Evolutionary conservation across 805 yeast genomes (phyloP), one percentile per base, ranked within the genome.

Genomic region (Spathaspora boniae): DNA sequence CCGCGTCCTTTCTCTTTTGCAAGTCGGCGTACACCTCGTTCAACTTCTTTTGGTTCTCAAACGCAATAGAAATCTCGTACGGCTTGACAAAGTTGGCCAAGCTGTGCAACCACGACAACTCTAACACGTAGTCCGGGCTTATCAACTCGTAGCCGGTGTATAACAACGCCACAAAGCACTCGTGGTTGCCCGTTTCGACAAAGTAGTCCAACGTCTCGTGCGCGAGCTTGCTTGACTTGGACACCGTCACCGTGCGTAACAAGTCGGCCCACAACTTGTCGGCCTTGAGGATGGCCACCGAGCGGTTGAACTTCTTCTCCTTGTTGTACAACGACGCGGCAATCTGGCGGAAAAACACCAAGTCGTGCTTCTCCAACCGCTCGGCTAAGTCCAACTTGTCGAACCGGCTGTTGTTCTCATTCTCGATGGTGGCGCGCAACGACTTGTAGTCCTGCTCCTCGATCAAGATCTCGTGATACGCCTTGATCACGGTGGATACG

Each of bases 401-500:
- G 65, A 82, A 93, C 60, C 93, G 79, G 64, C 89, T 96, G 59
- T 83, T 82, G 19, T 87, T 74, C 45, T 65, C 72, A 40, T 59
- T 65, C 42, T 91, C 98, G 45, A 91, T 88, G 19, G 89, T 84
- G 43, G 82, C 80, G 49, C 86, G 78, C 59, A 93, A 73, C 14
- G 96, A 82, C 63, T 87, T 86, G 72, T 91, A 80, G 61, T 93
- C 98, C 62, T 88, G 94, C 65, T 93, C 98, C 68, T 93, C 98
- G 46, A 93, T 87, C 66, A 93, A 75, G 53, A 93, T 65, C 53
- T 89, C 96, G 57, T 93, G 98, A 66, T 91, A 91, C 9, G 98
- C 98, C 52, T 82, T 80, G 65, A 93, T 93, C 29, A 93, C 97
- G 42, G 88, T 80, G 11, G 91, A 78, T 56, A 85, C 80, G 69